Evolutionary conservation across 1,284 basidiomycete genomes (phyloP).

Genomic region (Tausonia pullulans): DNA sequence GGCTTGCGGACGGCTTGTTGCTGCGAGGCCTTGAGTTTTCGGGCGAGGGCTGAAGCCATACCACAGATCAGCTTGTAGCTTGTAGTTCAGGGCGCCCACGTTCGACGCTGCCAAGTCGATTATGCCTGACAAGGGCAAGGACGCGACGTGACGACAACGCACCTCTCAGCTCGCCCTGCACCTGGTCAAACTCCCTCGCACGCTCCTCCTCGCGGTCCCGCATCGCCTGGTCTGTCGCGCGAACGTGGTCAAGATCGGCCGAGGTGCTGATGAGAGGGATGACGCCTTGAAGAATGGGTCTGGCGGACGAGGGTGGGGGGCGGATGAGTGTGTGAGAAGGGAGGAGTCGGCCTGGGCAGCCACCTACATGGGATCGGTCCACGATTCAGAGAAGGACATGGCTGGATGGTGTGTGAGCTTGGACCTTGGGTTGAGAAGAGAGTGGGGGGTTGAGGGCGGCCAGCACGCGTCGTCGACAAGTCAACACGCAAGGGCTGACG

Average conservation of each 20-base stretch:
- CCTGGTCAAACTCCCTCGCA: conserved; percentile 1
- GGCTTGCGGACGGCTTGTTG: conserved; percentile 6
- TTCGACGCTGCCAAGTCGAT: no score
- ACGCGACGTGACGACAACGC: background rate
- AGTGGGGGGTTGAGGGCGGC: background rate
- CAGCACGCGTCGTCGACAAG: background rate
- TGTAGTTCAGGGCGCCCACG: no score
- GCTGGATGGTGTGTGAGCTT: background rate
- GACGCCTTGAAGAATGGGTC: conserved; percentile 13
- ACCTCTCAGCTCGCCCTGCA: conserved; percentile 10
- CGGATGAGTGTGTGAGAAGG: no score
- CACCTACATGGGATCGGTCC: conserved; percentile 4
- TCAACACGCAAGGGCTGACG: background rate
- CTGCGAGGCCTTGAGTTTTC: conserved; percentile 9
- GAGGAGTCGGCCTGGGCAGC: no score
- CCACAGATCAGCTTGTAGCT: no score
- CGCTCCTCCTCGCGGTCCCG: conserved; percentile 9
- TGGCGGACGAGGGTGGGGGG: background rate
- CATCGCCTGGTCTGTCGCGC: conserved; percentile 8
- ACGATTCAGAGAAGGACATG: conserved; percentile 3
- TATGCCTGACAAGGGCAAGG: background rate
- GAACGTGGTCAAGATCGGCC: conserved; percentile 5
- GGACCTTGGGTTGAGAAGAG: background rate
- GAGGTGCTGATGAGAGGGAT: conserved; percentile 7
- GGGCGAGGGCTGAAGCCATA: conserved; percentile 1